A percentile compares a stretch with the other conserved stretches of the same genome.
Evolutionary conservation across 1,139 yeast species (phyloP).

Genomic region (Sugiyamaella castrensis): DNA sequence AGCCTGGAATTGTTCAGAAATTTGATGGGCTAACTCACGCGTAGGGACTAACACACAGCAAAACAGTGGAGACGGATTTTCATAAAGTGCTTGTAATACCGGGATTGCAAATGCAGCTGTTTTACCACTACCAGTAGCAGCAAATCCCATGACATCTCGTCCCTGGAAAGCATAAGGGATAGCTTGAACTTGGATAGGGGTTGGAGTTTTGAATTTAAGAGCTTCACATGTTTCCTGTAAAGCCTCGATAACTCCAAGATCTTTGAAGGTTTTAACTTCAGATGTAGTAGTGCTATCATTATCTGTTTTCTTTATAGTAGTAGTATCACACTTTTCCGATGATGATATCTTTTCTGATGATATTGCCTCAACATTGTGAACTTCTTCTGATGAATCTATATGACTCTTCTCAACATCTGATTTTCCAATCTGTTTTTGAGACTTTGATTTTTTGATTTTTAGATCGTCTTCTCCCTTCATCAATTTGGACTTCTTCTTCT

Average conservation of each 20-base stretch:
- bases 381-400: too few relatives aligned
- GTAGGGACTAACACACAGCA: conserved; percentile 95
- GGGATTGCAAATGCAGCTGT: conserved; percentile 97
- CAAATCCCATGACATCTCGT: conserved; percentile 97
- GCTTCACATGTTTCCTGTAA: conserved; percentile 69
- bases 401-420: too few relatives aligned
- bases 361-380: too few relatives aligned
- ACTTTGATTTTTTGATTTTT: neutral
- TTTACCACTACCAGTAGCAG: conserved; percentile 98
- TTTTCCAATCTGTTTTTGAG: neutral
- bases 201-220: conserved; percentile 81
- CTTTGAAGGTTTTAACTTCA: conserved; percentile 37
- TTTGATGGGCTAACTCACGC: conserved; percentile 94
- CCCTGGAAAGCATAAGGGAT: conserved; percentile 92
- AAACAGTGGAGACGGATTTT: conserved; percentile 81
- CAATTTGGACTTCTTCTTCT: neutral
- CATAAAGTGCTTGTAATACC: conserved; percentile 84
- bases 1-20: conserved; percentile 93
- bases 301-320: conserved; percentile 7
- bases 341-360: neutral
- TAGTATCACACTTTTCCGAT: neutral
- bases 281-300: conserved; percentile 21
- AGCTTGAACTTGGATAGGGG: conserved; percentile 90
- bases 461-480: neutral
- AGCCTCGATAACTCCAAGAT: conserved; percentile 68